Evolutionary conservation across 352 stramenopile genomes (phyloP).

Genomic region (Phytophthora pini): DNA sequence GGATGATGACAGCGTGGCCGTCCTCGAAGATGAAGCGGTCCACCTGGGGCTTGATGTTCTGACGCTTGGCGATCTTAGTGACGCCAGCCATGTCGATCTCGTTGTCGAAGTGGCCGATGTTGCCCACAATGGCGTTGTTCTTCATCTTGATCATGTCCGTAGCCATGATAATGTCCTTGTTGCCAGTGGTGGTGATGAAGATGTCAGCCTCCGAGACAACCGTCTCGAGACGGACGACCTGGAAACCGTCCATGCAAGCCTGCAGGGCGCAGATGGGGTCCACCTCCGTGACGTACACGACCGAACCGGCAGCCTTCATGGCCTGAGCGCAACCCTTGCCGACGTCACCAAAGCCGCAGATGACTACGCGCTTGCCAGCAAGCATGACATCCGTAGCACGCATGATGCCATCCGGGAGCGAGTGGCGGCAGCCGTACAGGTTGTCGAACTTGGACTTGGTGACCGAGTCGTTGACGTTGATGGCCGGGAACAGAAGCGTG

Average conservation of each 20-base stretch:
- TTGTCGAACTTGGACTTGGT: constrained; percentile 99
- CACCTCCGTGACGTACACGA: constrained; percentile 98
- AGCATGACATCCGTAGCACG: constrained; percentile 99
- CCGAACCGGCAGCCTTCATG: constrained; percentile 96
- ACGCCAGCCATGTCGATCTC: constrained; percentile 99
- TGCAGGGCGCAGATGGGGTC: constrained; percentile 99
- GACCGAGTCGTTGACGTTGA: constrained; percentile 99
- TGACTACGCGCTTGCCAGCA: constrained; percentile 97
- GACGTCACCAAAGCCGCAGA: constrained; percentile 98
- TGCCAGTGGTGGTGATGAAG: constrained; percentile 99
- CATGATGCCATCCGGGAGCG: constrained; percentile 98
- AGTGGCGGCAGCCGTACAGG: constrained; percentile 99
- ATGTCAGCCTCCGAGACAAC: constrained; percentile 94
- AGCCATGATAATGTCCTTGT: constrained; percentile 99
- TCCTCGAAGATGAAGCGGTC: constrained; percentile 97
- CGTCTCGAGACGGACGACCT: constrained; percentile 94
- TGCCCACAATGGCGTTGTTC: constrained; percentile 99
- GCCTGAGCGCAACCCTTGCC: constrained; percentile 97
- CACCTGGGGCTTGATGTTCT: constrained; percentile 99
- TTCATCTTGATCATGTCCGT: constrained; percentile 98
- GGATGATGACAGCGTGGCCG: constrained; percentile 96
- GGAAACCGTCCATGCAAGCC: constrained; percentile 98
- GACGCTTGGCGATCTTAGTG: constrained; percentile 81
- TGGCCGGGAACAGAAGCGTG: constrained; percentile 96
- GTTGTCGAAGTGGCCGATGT: constrained; percentile 99